Evolutionary conservation across 805 yeast species (phyloP), one percentile per base, ranked within the genome.

Genomic region (Kazachstania taianensis): DNA sequence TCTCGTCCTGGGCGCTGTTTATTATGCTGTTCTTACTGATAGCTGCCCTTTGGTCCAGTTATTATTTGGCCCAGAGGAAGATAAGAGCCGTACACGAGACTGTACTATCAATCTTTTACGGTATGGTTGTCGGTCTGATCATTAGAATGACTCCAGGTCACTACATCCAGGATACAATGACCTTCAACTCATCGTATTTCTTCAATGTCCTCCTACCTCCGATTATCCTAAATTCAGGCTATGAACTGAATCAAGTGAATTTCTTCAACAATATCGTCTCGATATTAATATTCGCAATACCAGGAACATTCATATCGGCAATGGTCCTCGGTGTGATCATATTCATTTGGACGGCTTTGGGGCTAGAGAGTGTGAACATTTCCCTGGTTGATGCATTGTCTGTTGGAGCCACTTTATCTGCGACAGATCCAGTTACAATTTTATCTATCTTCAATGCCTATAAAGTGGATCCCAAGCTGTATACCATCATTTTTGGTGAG

Each of bases 71-170:
- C 52, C 95, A 85, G 50, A 73, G 84, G 48, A 72, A 92, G 45
- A 89, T 92, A 50, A 87, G 84, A 59, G 94, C 95, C 3, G 75
- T 92, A n/a, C 99, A 92, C 60, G 99, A 92, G 62, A 92, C 98
- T 0, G 97, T 92, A 27, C 64, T 94, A 30, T 85, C 97, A 1
- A 92, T 92, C 40, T 86, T 92, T 55, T 86, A 89, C 50, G 99
- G 99, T 15, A 87, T 85, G 97, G 68, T 85, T 32, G 94, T 92
- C 19, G 99, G 99, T 0, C 59, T 94, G 23, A 72, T 92, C 16
- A 86, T 94, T 41, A 71, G 99, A 48, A 69, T 89, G 16, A 72
- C 85, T 3, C 98, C 99, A 0, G 98, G 98, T 32, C 96, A 86
- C 57, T 86, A 85, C 59, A 94, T 92, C 49, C 98, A 94, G 62